Conservation (phyloP, 2,329 filamentous ascomycete genomes). For the Fusarium nematophilum region DNA sequence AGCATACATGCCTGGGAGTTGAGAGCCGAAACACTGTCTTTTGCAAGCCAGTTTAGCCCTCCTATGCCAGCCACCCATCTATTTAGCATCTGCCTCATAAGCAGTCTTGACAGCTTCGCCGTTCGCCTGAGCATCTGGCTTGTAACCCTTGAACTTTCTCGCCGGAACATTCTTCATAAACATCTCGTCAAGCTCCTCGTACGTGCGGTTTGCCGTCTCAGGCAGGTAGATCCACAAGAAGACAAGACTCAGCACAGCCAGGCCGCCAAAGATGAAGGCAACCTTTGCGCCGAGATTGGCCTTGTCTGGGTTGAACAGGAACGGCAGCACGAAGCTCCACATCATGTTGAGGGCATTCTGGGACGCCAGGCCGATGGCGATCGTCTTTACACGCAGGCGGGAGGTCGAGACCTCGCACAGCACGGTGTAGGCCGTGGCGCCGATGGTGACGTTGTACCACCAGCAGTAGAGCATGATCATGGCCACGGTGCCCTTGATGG, state of each 20-base stretch:
- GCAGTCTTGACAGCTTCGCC: conserved; percentile 29
- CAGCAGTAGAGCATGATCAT: conserved; percentile 54
- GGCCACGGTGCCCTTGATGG: conserved; percentile 45
- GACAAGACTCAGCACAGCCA: conserved; percentile 17
- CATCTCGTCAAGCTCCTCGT: conserved; percentile 34
- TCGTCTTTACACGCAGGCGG: conserved; percentile 53
- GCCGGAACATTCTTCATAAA: conserved; percentile 22
- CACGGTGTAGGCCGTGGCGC: conserved; percentile 52
- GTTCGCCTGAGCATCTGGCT: conserved; percentile 24
- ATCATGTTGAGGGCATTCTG: conserved; percentile 27
- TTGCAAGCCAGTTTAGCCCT: no score
- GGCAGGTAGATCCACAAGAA: conserved; percentile 32
- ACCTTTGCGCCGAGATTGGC: conserved; percentile 27
- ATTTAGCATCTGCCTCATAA: conserved; percentile 30
- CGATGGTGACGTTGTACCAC: conserved; percentile 55
- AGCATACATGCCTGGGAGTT: no score
- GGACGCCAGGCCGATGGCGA: conserved; percentile 33
- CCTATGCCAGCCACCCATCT: no score
- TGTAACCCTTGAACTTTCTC: conserved; percentile 21
- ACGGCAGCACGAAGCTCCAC: conserved; percentile 29
- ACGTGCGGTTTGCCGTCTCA: conserved; percentile 31
- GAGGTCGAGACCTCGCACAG: conserved; percentile 53
- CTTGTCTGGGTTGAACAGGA: conserved; percentile 32
- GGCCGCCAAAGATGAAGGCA: conserved; percentile 29
- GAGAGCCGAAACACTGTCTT: no score